phyloP scores from a whole-genome alignment of 331 rosid genomes.

The Saraca asoca region DNA sequence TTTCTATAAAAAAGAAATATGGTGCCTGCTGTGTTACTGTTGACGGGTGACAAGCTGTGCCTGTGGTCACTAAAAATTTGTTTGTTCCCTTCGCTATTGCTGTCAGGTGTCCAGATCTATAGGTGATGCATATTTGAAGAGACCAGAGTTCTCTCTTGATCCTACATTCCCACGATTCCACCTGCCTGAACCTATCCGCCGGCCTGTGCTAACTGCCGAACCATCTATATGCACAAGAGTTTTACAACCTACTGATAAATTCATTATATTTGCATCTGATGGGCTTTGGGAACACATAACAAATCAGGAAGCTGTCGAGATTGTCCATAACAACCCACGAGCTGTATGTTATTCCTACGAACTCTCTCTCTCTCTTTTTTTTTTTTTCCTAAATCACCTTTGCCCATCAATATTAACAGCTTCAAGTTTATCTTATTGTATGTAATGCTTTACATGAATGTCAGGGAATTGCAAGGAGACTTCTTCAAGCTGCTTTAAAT shows the following conservation, averaged over 20 bases:
- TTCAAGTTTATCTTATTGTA: background rate
- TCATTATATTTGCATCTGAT: conserved; percentile 75
- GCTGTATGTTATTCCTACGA: conserved; percentile 43
- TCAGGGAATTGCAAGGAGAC: conserved; percentile 79
- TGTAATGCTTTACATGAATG: conserved; percentile 27
- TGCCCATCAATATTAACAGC: background rate
- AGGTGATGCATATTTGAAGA: conserved; percentile 87
- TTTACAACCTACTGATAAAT: conserved; percentile 47
- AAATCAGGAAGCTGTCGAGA: conserved; percentile 77
- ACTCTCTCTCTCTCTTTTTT: background rate
- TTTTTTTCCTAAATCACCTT: background rate
- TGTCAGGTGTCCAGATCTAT: conserved; percentile 65
- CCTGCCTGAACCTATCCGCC: conserved; percentile 46
- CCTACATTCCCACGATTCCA: conserved; percentile 79
- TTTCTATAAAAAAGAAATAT: background rate
- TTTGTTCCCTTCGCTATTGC: conserved; percentile 20
- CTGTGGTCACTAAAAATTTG: conserved; percentile 28
- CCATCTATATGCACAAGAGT: conserved; percentile 50
- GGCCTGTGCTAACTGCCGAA: conserved; percentile 59
- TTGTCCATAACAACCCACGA: conserved; percentile 66
- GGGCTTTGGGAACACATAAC: conserved; percentile 92
- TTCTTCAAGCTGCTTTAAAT: conserved; percentile 59
- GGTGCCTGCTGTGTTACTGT: conserved; percentile 20
- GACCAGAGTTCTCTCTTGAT: conserved; percentile 74
- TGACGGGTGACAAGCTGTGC: no score